A percentile compares a stretch with the other conserved stretches of the same genome.
Conservation (phyloP, 306 rosid species). For the Rosa rugosa region DNA sequence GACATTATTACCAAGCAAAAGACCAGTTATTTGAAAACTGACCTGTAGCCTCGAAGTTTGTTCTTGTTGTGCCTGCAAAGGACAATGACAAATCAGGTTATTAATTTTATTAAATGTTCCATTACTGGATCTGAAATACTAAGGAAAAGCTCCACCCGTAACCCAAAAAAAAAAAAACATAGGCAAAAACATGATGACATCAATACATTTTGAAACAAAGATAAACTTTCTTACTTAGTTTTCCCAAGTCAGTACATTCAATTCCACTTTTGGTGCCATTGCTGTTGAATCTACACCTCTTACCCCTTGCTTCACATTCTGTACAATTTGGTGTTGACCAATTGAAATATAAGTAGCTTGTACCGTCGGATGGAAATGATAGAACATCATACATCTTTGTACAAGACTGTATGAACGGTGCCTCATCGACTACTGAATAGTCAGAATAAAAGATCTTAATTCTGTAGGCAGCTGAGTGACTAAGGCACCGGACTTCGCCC, state of each 20-base stretch:
- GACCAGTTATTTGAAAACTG: background rate
- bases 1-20: background rate
- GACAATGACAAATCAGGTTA: too few relatives aligned
- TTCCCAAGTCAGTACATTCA: constrained; percentile 7
- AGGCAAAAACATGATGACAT: too few relatives aligned
- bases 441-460: background rate
- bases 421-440: accelerated
- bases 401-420: background rate
- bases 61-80: constrained; percentile 22
- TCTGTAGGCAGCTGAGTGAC: constrained; percentile 3
- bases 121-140: too few relatives aligned
- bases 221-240: constrained; percentile 9
- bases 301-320: constrained; percentile 30
- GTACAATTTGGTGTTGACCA: constrained; percentile 34
- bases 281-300: constrained; percentile 28
- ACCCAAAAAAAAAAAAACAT: too few relatives aligned
- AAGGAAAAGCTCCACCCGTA: too few relatives aligned
- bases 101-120: too few relatives aligned
- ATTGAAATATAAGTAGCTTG: background rate
- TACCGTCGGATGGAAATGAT: background rate
- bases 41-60: constrained; percentile 25
- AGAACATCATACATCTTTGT: constrained; percentile 21
- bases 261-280: background rate
- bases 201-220: background rate
- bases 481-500: background rate